Base-by-base conservation (phyloP, 1,139 yeast species). In the Debaryomyces psychrophilus region DNA sequence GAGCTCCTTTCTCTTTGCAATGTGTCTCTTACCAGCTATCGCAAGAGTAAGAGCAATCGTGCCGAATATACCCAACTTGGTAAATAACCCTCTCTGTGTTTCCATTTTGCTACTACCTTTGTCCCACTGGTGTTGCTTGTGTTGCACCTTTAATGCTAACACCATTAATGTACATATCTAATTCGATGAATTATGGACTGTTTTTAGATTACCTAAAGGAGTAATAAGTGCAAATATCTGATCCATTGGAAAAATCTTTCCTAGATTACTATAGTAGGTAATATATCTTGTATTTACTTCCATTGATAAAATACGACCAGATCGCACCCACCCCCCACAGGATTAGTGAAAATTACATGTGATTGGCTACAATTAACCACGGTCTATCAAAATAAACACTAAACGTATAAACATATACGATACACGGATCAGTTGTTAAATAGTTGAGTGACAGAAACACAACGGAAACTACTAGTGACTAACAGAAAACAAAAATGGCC, bases 11-110 rank as follows among this genome's bases (percentile, higher is more conserved):
- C 62, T 60, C 22, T 51, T 43, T 5, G 73, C 70, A 41, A 74
- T 75, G 49, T 69, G 71, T 43, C 56, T 60, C 50, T 71, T 73
- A 2, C 79, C 79, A 12, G 66, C 58, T 11, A 64, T 44, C 20
- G 66, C 69, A 40, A 71, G 56, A 2, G 64, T 59, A 9, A 72
- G 55, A 35, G 77, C 78, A 2, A 61, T 52, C 18, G 56, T 60
- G 1, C 64, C 56, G 47, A 71, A 69, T 14, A 70, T 46, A 1
- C 71, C 76, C 25, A 74, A 60, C 56, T 74, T 73, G 36, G 59
- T 58, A 25, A 70, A 44, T 14, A 75, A 53, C 2, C 76, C 71
- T 42, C 52, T 61, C 53, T 69, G 63, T 2, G 79, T 73, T 54
- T 74, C 80, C 58, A 62, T 58, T n/a, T 31, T 27, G 33, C 31